Evolutionary conservation across 148 eudicot species (phyloP), one percentile per base, ranked within the genome.

Genomic region (Polygonum aviculare): DNA sequence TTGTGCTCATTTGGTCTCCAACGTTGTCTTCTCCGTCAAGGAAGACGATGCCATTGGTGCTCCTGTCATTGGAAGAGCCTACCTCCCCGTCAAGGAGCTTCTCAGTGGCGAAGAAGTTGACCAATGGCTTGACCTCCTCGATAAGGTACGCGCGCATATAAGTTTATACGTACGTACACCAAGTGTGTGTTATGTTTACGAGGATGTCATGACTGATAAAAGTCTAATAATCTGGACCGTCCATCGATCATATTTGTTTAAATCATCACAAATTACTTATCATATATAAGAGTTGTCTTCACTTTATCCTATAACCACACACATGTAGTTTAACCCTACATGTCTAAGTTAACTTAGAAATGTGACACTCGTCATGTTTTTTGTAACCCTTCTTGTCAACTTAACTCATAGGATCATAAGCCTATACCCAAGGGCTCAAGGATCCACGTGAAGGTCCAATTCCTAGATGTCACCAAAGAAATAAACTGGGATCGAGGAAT

Each of bases 1-100:
- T 54, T 81, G 85, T n/a, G 90, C 86, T 22, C 88, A 87, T 41
- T 77, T 78, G 82, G 86, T 83, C n/a, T 76, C 88, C 11, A 55
- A 83, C n/a, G 77, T 87, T 2, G 75, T 85, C 49, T 83, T 87
- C 78, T 81, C 88, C 35, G 12, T 87, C 78, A 87, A 85, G 73
- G 80, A 85, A 60, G 90, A 83, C 47, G 76, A 85, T 12, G 79
- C 86, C 48, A 78, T 85, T 3, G 88, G 86, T n/a, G 82, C 85
- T 15, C 76, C 69, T 1, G 75, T 85, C 41, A 72, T 87, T 0
- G 90, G 90, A 55, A 57, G 88, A 74, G 90, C 88, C 51, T 83
- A 85, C 73, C 76, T 87, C 36, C 85, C 90, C 0, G 90, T 81
- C n/a, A 33, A 73, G 0, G 82, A 87, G 4, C 78, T 87, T 80